A percentile compares a stretch with the other conserved stretches of the same genome.
Conservation (phyloP, 257 asterid species). For the Capsicum pubescens region DNA sequence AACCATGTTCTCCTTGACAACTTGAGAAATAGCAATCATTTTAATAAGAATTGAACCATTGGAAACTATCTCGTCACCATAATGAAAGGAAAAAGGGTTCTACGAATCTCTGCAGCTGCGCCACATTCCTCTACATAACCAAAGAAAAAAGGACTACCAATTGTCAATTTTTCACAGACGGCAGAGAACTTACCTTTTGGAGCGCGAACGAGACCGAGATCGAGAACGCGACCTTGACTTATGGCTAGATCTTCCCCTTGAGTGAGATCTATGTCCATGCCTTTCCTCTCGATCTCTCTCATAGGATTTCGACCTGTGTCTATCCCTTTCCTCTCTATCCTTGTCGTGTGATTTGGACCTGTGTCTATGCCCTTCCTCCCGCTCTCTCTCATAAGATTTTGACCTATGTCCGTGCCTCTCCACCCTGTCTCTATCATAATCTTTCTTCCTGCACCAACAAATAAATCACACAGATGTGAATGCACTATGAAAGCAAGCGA, state of each 20-base stretch:
- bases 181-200: constrained; percentile 30
- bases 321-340: constrained; percentile 29
- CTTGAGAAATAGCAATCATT: background rate
- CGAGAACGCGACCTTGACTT: constrained; percentile 74
- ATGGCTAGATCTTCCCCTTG: constrained; percentile 67
- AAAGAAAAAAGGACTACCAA: background rate
- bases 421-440: constrained; percentile 36
- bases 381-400: constrained; percentile 54
- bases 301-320: constrained; percentile 25
- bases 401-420: constrained; percentile 30
- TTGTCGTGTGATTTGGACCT: constrained; percentile 47
- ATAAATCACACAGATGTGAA: background rate
- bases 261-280: constrained; percentile 62
- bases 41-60: background rate
- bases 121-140: constrained; percentile 1
- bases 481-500: background rate
- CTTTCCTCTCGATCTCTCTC: constrained; percentile 75
- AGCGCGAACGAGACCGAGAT: constrained; percentile 30
- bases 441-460: constrained; percentile 64
- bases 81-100: background rate
- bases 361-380: constrained; percentile 66
- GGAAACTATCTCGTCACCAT: background rate
- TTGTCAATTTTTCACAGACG: background rate
- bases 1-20: constrained; percentile 3
- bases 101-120: background rate